These are phyloP conservation scores for Candida railenensis DNA, from an alignment of 805 yeast genomes.

Conservation along the genomic window DNA sequence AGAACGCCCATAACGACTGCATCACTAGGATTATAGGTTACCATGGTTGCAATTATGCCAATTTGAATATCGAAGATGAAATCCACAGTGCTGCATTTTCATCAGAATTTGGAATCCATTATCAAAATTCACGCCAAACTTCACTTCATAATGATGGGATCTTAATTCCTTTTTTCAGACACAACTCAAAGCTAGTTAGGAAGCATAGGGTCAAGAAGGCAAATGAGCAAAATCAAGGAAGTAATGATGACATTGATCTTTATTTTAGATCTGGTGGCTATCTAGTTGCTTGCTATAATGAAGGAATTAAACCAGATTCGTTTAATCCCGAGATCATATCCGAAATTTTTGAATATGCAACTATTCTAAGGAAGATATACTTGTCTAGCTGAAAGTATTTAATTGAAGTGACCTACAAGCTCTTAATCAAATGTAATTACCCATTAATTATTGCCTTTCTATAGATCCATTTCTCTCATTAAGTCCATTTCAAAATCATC, in stretches of 20 bases:
- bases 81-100: conserved; percentile 46
- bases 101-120: conserved; percentile 53
- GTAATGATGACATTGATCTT: conserved; percentile 34
- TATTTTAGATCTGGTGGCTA: conserved; percentile 53
- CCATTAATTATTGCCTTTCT: background rate
- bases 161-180: conserved; percentile 51
- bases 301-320: conserved; percentile 14
- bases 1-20: conserved; percentile 29
- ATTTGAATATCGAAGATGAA: conserved; percentile 29
- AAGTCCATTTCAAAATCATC: conserved; percentile 31
- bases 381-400: conserved; percentile 16
- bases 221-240: background rate
- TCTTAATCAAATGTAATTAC: background rate
- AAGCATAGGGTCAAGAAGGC: conserved; percentile 16
- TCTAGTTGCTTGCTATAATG: conserved; percentile 46
- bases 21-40: conserved; percentile 48
- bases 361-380: conserved; percentile 49
- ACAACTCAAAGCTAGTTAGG: conserved; percentile 44
- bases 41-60: conserved; percentile 22
- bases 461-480: conserved; percentile 39
- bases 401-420: conserved; percentile 1
- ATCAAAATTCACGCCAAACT: conserved; percentile 27
- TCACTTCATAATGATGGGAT: conserved; percentile 47
- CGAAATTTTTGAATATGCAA: conserved; percentile 44
- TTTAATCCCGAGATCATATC: conserved; percentile 31